These are phyloP conservation scores for Colletotrichum tropicicola DNA, from an alignment of 2,329 filamentous ascomycete species.

Conservation along the genomic window DNA sequence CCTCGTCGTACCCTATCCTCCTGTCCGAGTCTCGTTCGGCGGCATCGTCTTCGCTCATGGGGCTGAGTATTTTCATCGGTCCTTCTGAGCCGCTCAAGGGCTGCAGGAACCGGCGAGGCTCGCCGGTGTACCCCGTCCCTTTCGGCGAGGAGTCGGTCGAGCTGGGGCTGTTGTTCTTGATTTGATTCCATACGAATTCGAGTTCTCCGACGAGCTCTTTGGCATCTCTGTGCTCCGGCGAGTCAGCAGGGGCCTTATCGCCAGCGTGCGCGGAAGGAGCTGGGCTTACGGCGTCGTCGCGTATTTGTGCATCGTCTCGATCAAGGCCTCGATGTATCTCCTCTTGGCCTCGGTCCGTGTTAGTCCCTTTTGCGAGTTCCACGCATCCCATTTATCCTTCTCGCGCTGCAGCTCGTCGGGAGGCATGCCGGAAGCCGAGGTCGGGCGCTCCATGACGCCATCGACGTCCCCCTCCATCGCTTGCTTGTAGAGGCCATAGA, in stretches of 20 bases:
- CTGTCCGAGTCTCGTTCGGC: slow-evolving; percentile 64
- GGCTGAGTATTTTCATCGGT: slow-evolving; percentile 78
- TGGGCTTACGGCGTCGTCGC: slow-evolving; percentile 79
- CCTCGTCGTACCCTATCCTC: slow-evolving; percentile 52
- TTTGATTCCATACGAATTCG: slow-evolving; percentile 99
- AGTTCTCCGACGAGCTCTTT: slow-evolving; percentile 89
- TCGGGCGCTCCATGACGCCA: slow-evolving; percentile 88
- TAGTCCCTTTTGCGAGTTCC: slow-evolving; percentile 87
- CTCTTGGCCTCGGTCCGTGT: slow-evolving; percentile 93
- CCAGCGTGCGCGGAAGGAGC: neutral
- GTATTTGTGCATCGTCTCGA: slow-evolving; percentile 97
- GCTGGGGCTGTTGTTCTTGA: slow-evolving; percentile 83
- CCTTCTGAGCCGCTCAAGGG: slow-evolving; percentile 59
- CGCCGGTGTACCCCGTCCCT: slow-evolving; percentile 43
- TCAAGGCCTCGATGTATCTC: slow-evolving; percentile 90
- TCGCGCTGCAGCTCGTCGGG: slow-evolving; percentile 66
- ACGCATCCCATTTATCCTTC: slow-evolving; percentile 88
- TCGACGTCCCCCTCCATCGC: slow-evolving; percentile 98
- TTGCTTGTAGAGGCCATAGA: slow-evolving; percentile 99
- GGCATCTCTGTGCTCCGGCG: slow-evolving; percentile 67
- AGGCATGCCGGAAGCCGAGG: slow-evolving; percentile 53
- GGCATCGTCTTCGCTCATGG: slow-evolving; percentile 86
- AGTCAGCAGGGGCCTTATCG: slow-evolving; percentile 1
- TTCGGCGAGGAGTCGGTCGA: slow-evolving; percentile 68
- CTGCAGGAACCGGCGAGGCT: slow-evolving; percentile 55